A percentile compares a stretch with the other conserved stretches of the same genome.
Evolutionary conservation across 1,139 yeast genomes (phyloP).

Genomic region (Meyerozyma carpophila): DNA sequence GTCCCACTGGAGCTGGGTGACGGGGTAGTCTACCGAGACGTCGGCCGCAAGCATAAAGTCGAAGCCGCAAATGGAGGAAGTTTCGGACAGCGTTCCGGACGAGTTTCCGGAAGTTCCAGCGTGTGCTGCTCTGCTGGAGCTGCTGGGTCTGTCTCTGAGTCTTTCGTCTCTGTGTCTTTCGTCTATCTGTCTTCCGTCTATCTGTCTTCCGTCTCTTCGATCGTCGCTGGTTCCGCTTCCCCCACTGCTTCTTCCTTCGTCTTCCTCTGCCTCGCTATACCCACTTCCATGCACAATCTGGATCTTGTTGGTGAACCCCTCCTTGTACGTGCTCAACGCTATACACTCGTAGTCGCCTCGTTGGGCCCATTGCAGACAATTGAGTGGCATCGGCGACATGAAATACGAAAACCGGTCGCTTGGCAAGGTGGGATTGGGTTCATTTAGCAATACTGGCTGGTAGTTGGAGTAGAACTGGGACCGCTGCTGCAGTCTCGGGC

Average conservation of each 20-base stretch:
- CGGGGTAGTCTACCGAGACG: constrained; percentile 54
- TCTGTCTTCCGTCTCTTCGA: no score
- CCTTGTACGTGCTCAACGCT: constrained; percentile 67
- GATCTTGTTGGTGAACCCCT: constrained; percentile 57
- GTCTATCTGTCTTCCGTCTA: no score
- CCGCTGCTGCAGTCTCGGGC: constrained; percentile 7
- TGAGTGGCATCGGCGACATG: constrained; percentile 59
- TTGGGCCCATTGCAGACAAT: constrained; percentile 62
- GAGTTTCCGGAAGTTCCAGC: no score
- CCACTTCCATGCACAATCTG: constrained; percentile 41
- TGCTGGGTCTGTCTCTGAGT: no score
- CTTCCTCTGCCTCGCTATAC: constrained; percentile 18
- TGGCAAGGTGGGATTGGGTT: background rate
- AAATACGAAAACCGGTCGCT: constrained; percentile 46
- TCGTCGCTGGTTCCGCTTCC: no score
- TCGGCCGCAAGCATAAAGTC: constrained; percentile 51
- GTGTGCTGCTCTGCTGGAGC: no score
- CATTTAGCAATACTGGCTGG: constrained; percentile 2
- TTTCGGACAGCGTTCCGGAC: no score
- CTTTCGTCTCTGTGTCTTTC: no score
- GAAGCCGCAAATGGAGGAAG: constrained; percentile 29
- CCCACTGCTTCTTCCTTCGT: no score
- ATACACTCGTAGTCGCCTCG: constrained; percentile 41
- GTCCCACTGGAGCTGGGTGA: constrained; percentile 71
- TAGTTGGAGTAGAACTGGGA: constrained; percentile 7